Percentiles rank a stretch among this genome's conserved stretches.
Evolutionary conservation across 2,329 filamentous ascomycete genomes (phyloP).

Genomic region (Aspergillus texensis): DNA sequence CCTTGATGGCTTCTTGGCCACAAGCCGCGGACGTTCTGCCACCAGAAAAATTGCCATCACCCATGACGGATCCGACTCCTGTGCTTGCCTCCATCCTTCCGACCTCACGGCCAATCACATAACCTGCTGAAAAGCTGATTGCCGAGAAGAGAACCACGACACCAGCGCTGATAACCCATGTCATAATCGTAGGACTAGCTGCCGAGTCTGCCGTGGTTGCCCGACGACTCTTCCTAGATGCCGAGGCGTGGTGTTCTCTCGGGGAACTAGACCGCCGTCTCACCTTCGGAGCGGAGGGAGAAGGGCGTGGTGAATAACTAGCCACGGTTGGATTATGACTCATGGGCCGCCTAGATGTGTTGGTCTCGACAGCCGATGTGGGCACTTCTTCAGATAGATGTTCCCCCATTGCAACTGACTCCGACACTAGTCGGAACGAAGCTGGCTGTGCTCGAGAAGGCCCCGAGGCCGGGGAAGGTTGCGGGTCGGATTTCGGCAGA

Average conservation of each 20-base stretch:
- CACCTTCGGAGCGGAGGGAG: constrained; percentile 18
- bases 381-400: constrained; percentile 31
- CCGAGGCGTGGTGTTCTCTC: constrained; percentile 42
- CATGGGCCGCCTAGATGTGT: constrained; percentile 26
- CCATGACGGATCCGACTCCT: constrained; percentile 29
- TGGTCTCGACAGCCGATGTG: constrained; percentile 24
- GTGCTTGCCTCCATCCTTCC: constrained; percentile 54
- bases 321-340: constrained; percentile 25
- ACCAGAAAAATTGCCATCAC: constrained; percentile 28
- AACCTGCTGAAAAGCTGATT: constrained; percentile 66
- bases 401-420: constrained; percentile 60
- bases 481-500: constrained; percentile 63
- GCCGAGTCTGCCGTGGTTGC: constrained; percentile 33
- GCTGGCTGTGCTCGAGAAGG: constrained; percentile 48
- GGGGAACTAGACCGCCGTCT: constrained; percentile 40
- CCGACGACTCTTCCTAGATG: constrained; percentile 39
- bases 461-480: constrained; percentile 25
- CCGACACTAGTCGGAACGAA: constrained; percentile 61
- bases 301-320: constrained; percentile 18
- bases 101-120: constrained; percentile 62
- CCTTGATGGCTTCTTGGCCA: constrained; percentile 50
- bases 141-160: constrained; percentile 66
- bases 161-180: constrained; percentile 67
- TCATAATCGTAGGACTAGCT: constrained; percentile 63
- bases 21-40: constrained; percentile 42